These are phyloP conservation scores for Verticillium nubilum DNA, from an alignment of 2,329 filamentous ascomycete genomes.

Conservation along the genomic window DNA sequence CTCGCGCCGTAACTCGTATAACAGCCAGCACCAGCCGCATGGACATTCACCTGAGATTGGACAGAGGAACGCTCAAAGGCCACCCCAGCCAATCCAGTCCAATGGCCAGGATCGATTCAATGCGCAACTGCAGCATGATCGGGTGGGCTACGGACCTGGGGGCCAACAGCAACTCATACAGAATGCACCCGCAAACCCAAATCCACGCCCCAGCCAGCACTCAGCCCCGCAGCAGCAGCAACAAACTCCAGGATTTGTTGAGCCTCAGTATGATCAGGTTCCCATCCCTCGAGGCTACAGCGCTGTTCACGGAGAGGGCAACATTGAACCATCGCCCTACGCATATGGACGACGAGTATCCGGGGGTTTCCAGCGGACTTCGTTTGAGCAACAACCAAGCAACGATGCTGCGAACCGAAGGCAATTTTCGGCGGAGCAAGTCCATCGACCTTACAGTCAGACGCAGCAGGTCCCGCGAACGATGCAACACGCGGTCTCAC, in stretches of 20 bases:
- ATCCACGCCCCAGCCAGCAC: neutral
- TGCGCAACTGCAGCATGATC: neutral
- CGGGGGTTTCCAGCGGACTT: neutral
- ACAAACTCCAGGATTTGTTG: conserved; percentile 9
- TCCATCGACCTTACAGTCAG: conserved; percentile 1
- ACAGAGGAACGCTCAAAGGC: neutral
- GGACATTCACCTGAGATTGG: neutral
- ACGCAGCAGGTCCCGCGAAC: conserved; percentile 5
- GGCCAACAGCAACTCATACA: neutral
- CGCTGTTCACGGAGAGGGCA: conserved; percentile 30
- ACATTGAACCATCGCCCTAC: conserved; percentile 21
- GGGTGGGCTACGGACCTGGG: neutral
- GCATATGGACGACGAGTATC: conserved; percentile 14
- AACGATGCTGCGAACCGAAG: conserved; percentile 1
- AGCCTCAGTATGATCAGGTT: conserved; percentile 29
- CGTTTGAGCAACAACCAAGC: conserved; percentile 8
- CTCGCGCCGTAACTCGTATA: neutral
- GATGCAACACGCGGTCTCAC: neutral
- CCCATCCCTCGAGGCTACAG: conserved; percentile 31
- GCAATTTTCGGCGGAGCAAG: conserved; percentile 2
- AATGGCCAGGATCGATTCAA: neutral
- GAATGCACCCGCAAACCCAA: neutral
- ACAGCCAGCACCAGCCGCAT: neutral
- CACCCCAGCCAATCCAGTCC: neutral
- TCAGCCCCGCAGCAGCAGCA: neutral